These are phyloP conservation scores for Letharia columbiana DNA, from an alignment of 495 filamentous ascomycete genomes.

Conservation along the genomic window DNA sequence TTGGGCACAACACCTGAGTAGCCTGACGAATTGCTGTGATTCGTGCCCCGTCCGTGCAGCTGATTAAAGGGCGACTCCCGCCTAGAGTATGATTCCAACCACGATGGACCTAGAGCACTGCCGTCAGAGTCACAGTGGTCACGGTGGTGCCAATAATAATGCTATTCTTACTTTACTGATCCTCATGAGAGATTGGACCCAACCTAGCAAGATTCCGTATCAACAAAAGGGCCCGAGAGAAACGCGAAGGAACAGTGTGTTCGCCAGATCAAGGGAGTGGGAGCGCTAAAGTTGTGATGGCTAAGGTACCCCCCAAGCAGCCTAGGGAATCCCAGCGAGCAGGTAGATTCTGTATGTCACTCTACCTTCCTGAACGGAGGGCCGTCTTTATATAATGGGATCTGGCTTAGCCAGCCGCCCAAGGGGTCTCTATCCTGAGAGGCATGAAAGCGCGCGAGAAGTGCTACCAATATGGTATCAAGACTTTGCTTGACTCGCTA, in stretches of 20 bases:
- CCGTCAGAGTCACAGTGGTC: conserved; percentile 19
- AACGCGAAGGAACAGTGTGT: not conserved
- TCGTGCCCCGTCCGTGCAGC: conserved; percentile 26
- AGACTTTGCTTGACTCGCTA: not conserved
- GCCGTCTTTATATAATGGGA: conserved; percentile 14
- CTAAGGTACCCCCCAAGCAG: conserved; percentile 5
- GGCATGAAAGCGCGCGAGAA: conserved; percentile 20
- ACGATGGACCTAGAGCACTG: conserved; percentile 13
- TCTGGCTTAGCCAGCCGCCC: conserved; percentile 13
- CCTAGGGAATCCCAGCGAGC: conserved; percentile 5
- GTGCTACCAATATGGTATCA: conserved; percentile 6
- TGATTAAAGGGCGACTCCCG: conserved; percentile 20
- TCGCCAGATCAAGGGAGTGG: conserved; percentile 1
- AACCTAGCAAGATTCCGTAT: not conserved
- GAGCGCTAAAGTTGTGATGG: conserved; percentile 11
- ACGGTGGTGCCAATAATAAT: not conserved
- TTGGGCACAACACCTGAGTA: conserved; percentile 10
- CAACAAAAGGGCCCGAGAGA: not conserved
- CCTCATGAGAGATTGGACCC: not conserved
- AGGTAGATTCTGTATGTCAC: conserved; percentile 11
- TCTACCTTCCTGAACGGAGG: conserved; percentile 4
- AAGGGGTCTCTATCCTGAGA: not conserved
- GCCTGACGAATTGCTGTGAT: conserved; percentile 20
- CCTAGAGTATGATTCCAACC: conserved; percentile 23
- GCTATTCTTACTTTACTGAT: not conserved